Percentiles rank a stretch among this genome's conserved stretches.
Evolutionary conservation across 2,329 filamentous ascomycete genomes (phyloP).

Genomic region (Fusarium compactum): DNA sequence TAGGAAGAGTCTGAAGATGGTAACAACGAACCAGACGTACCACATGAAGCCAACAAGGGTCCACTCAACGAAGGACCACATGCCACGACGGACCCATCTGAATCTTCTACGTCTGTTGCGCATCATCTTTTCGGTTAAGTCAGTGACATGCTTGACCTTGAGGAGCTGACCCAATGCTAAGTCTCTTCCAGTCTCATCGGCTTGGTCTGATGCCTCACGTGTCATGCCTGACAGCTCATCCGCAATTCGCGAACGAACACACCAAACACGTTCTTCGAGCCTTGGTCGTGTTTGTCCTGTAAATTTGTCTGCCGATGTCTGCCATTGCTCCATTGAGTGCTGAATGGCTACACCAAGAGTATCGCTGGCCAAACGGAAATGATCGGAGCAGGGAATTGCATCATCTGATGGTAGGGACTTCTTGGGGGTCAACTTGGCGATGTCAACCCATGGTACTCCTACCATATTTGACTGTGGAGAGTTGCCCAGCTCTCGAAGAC

Average conservation of each 20-base stretch:
- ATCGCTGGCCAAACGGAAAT: conserved; percentile 66
- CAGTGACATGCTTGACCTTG: conserved; percentile 82
- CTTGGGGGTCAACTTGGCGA: conserved; percentile 57
- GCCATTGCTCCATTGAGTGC: conserved; percentile 66
- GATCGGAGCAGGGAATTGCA: conserved; percentile 56
- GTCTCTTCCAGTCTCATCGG: conserved; percentile 81
- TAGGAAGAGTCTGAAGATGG: conserved; percentile 75
- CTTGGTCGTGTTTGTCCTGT: conserved; percentile 66
- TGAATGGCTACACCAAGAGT: conserved; percentile 62
- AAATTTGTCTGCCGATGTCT: conserved; percentile 70
- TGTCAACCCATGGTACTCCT: conserved; percentile 56
- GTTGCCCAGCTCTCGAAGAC: conserved; percentile 39
- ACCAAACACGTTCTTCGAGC: conserved; percentile 63
- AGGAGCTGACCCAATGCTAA: conserved; percentile 82
- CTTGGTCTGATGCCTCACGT: conserved; percentile 77
- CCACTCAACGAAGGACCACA: conserved; percentile 91
- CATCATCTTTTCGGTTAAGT: conserved; percentile 82
- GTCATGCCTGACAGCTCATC: conserved; percentile 71
- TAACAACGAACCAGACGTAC: conserved; percentile 92
- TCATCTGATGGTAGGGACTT: conserved; percentile 50
- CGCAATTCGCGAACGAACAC: conserved; percentile 60
- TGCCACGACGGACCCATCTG: conserved; percentile 78
- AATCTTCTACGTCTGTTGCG: conserved; percentile 75
- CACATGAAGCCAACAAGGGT: conserved; percentile 89
- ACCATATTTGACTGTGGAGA: conserved; percentile 37